phyloP scores from a whole-genome alignment of 495 filamentous ascomycete genomes.

The Xylaria longipes region DNA sequence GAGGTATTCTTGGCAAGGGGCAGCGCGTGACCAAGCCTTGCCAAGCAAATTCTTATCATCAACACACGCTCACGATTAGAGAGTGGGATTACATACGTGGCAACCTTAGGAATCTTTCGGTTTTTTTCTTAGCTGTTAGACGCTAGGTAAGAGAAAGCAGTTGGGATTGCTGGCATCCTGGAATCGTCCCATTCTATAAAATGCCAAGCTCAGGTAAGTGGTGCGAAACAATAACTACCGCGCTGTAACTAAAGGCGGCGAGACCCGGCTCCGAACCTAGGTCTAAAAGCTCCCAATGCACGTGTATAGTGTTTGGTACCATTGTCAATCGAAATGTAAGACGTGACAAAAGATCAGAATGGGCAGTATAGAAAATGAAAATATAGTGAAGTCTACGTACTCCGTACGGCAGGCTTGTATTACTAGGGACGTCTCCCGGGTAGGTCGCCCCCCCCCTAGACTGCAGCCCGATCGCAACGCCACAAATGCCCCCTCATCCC shows the following conservation, averaged over 20 bases:
- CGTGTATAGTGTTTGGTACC: too few species aligned
- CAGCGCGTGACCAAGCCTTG: constrained; percentile 4
- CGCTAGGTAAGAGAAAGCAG: not conserved
- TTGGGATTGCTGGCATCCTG: not conserved
- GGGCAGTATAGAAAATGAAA: not conserved
- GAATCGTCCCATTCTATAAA: too few species aligned
- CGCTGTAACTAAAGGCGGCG: too few species aligned
- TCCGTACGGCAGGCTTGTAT: not conserved
- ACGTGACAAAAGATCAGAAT: too few species aligned
- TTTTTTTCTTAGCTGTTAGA: not conserved
- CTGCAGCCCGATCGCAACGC: not conserved
- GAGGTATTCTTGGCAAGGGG: not conserved
- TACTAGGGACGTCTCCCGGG: not conserved
- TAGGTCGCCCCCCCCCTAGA: not conserved
- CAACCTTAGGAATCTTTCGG: not conserved
- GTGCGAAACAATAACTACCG: not conserved
- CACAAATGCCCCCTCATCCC: not conserved
- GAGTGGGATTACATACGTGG: not conserved
- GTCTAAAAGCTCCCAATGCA: too few species aligned
- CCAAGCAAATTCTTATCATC: constrained; percentile 19
- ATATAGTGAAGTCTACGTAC: too few species aligned
- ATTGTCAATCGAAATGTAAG: too few species aligned
- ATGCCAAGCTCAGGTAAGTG: not conserved
- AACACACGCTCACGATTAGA: not conserved
- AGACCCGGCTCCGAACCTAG: not conserved